Evolutionary conservation across 495 filamentous ascomycete genomes (phyloP).

Genomic region (Staphylotrichum tortipilum): DNA sequence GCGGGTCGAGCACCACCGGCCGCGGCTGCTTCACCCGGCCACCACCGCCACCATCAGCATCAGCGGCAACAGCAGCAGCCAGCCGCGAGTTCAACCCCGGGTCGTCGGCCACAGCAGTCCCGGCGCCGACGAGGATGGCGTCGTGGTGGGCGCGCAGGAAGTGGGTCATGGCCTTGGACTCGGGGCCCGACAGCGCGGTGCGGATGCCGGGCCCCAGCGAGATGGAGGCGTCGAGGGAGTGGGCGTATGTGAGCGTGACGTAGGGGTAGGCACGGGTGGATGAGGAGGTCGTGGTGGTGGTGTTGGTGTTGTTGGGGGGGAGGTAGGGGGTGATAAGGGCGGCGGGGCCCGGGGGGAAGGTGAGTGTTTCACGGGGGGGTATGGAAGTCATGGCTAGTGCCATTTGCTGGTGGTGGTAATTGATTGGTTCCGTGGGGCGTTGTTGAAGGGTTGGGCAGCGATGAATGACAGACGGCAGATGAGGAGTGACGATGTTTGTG

Average conservation of each 20-base stretch:
- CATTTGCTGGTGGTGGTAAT: background rate
- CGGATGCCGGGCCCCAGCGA: constrained; percentile 64
- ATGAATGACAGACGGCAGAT: background rate
- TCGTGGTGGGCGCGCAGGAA: constrained; percentile 74
- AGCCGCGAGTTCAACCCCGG: constrained; percentile 64
- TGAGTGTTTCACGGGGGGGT: background rate
- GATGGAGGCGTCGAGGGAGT: constrained; percentile 77
- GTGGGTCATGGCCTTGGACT: constrained; percentile 86
- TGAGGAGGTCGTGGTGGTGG: no score
- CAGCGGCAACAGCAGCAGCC: background rate
- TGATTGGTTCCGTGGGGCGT: no score
- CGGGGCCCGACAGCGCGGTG: constrained; percentile 69
- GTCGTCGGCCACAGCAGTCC: constrained; percentile 77
- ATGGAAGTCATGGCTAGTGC: background rate
- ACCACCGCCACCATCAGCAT: background rate
- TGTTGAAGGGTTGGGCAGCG: background rate
- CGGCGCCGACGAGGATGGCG: constrained; percentile 75
- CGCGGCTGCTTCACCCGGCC: constrained; percentile 48
- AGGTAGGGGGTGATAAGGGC: constrained; percentile 13
- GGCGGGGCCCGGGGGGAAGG: constrained; percentile 1
- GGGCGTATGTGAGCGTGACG: constrained; percentile 75
- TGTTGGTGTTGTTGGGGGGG: background rate
- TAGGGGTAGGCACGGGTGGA: constrained; percentile 23
- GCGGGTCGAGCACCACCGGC: constrained; percentile 72
- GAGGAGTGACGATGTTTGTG: no score